phyloP scores from a whole-genome alignment of 192 early-diverging fungal species.

The Lobosporangium transversale region DNA sequence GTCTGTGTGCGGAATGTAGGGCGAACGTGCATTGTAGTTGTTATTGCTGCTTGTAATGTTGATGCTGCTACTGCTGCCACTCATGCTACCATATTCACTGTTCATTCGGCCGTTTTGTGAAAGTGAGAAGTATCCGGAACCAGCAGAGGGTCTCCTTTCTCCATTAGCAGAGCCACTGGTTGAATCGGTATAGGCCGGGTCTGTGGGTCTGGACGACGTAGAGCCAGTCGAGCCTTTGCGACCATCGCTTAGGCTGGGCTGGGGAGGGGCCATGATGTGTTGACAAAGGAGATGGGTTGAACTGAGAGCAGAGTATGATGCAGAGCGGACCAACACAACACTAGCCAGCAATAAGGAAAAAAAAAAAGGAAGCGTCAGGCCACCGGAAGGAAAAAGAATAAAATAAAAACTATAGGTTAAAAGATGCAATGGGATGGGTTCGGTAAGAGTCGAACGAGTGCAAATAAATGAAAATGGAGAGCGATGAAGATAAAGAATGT shows the following conservation, averaged over 20 bases:
- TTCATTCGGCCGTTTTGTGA: slow-evolving; percentile 8
- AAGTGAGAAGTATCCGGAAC: slow-evolving; percentile 36
- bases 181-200: not conserved
- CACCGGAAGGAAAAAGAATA: too few species aligned
- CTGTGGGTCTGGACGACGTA: not conserved
- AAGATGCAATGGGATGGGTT: too few species aligned
- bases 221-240: slow-evolving; percentile 23
- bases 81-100: not conserved
- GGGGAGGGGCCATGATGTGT: slow-evolving; percentile 40
- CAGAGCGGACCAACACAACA: too few species aligned
- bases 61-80: not conserved
- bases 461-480: not conserved
- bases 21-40: too few species aligned
- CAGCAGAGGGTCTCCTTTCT: slow-evolving; percentile 28
- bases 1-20: slow-evolving; percentile 9
- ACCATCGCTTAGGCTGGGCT: slow-evolving; percentile 9
- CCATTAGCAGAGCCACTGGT: slow-evolving; percentile 1
- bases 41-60: too few species aligned
- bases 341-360: too few species aligned
- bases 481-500: not conserved
- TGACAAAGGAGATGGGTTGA: too few species aligned
- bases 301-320: too few species aligned
- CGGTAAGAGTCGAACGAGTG: not conserved
- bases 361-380: too few species aligned
- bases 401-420: not conserved